phyloP scores from a whole-genome alignment of 345 rosid genomes.

The Lumnitzera littorea region DNA sequence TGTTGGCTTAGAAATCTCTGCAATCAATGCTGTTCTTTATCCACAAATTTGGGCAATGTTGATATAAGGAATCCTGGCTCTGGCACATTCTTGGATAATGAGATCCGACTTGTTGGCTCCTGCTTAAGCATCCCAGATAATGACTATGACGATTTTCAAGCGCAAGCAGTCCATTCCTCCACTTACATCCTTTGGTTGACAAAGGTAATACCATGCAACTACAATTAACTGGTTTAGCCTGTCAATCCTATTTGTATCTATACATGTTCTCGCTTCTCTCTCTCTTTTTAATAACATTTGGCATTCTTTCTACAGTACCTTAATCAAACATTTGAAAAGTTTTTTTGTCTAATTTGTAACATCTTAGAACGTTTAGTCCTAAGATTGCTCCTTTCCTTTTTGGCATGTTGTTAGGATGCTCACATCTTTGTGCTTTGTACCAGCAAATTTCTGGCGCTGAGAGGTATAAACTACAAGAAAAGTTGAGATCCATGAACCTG shows the following conservation, averaged over 20 bases:
- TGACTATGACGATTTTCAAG: constrained; percentile 55
- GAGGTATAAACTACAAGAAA: constrained; percentile 27
- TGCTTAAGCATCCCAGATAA: constrained; percentile 42
- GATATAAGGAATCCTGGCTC: constrained; percentile 14
- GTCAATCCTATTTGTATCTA: too few relatives aligned
- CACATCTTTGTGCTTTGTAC: background rate
- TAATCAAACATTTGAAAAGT: background rate
- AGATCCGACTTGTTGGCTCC: constrained; percentile 42
- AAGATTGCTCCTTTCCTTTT: background rate
- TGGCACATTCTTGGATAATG: constrained; percentile 40
- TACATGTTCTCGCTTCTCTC: background rate
- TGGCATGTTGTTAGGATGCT: constrained; percentile 6
- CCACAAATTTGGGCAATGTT: constrained; percentile 15
- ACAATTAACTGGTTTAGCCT: too few relatives aligned
- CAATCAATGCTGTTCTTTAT: constrained; percentile 3
- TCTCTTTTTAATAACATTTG: too few relatives aligned
- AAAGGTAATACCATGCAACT: constrained; percentile 35
- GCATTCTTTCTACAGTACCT: too few relatives aligned
- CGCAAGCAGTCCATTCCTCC: constrained; percentile 54
- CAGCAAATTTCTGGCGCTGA: constrained; percentile 45
- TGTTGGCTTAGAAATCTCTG: constrained; percentile 41
- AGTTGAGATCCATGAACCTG: constrained; percentile 30
- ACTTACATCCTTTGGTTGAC: constrained; percentile 63
- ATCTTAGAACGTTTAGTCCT: too few relatives aligned
- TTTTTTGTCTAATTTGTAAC: too few relatives aligned